Evolutionary conservation across 371 early-diverging fungal species (phyloP).

Genomic region (Mucor saturninus): DNA sequence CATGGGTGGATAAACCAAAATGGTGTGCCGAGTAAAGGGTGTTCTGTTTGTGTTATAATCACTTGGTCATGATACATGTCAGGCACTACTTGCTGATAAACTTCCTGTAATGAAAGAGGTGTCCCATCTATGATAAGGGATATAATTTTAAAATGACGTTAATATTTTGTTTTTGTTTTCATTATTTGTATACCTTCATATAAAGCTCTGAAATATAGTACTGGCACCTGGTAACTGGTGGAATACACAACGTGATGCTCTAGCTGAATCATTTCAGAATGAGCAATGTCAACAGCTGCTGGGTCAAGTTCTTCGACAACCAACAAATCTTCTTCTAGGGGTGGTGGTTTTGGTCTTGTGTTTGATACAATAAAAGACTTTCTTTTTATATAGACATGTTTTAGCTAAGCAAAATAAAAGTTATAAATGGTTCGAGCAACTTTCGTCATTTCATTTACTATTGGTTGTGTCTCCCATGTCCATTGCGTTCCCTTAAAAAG

Average conservation of each 20-base stretch:
- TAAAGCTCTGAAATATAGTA: conserved; percentile 65
- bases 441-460: not conserved
- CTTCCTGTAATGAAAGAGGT: conserved; percentile 47
- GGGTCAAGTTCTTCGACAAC: not conserved
- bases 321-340: not conserved
- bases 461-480: conserved; percentile 5
- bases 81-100: conserved; percentile 53
- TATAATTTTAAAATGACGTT: not conserved
- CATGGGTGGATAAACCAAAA: conserved; percentile 77
- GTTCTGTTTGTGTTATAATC: conserved; percentile 57
- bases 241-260: conserved; percentile 77
- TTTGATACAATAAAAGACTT: not conserved
- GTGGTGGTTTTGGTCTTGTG: not conserved
- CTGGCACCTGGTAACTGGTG: conserved; percentile 70
- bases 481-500: conserved; percentile 4
- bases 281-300: not conserved
- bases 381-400: conserved; percentile 13
- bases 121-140: conserved; percentile 44
- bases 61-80: conserved; percentile 26
- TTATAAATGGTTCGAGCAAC: not conserved
- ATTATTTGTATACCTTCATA: conserved; percentile 11
- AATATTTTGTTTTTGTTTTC: not conserved
- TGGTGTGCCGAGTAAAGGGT: conserved; percentile 64
- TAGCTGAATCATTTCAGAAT: conserved; percentile 26
- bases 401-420: conserved; percentile 3